phyloP scores from a whole-genome alignment of 768 basidiomycete species.

The Pholiota molesta region DNA sequence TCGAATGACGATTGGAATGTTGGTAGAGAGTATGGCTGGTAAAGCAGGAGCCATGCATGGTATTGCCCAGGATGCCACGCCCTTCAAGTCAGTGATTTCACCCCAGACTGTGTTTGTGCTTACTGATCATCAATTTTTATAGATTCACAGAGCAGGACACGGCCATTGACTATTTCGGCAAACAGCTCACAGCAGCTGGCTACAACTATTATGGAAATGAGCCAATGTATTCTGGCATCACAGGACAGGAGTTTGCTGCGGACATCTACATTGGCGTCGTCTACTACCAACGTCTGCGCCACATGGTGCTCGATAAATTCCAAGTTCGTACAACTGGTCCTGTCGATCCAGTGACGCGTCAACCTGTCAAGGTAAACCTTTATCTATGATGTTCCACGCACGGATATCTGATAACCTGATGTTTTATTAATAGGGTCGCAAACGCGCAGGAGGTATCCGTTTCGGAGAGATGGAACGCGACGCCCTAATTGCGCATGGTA shows the following conservation, averaged over 20 bases:
- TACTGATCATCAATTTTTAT: slow-evolving; percentile 18
- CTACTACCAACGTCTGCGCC: slow-evolving; percentile 97
- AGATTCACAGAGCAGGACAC: slow-evolving; percentile 97
- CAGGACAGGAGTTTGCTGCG: slow-evolving; percentile 96
- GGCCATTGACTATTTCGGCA: slow-evolving; percentile 97
- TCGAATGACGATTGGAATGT: slow-evolving; percentile 99
- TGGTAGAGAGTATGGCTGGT: slow-evolving; percentile 99
- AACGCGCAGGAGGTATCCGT: slow-evolving; percentile 97
- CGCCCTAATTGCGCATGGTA: slow-evolving; percentile 97
- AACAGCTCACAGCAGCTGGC: slow-evolving; percentile 90
- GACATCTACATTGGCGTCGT: slow-evolving; percentile 99
- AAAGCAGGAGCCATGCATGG: slow-evolving; percentile 99
- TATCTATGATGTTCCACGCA: slow-evolving; percentile 4
- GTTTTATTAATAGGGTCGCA: slow-evolving; percentile 70
- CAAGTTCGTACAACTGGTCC: slow-evolving; percentile 99
- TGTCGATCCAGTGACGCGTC: slow-evolving; percentile 92
- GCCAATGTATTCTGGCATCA: slow-evolving; percentile 99
- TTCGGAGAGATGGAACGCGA: slow-evolving; percentile 99
- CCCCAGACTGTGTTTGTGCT: slow-evolving; percentile 6
- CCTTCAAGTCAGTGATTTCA: slow-evolving; percentile 77
- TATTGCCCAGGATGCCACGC: slow-evolving; percentile 96
- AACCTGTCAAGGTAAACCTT: slow-evolving; percentile 86
- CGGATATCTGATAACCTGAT: neutral
- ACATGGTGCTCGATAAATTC: slow-evolving; percentile 99
- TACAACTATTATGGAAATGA: slow-evolving; percentile 99